Base-by-base conservation (phyloP, 2,329 filamentous ascomycete species). In the Aspergillus sergii region DNA sequence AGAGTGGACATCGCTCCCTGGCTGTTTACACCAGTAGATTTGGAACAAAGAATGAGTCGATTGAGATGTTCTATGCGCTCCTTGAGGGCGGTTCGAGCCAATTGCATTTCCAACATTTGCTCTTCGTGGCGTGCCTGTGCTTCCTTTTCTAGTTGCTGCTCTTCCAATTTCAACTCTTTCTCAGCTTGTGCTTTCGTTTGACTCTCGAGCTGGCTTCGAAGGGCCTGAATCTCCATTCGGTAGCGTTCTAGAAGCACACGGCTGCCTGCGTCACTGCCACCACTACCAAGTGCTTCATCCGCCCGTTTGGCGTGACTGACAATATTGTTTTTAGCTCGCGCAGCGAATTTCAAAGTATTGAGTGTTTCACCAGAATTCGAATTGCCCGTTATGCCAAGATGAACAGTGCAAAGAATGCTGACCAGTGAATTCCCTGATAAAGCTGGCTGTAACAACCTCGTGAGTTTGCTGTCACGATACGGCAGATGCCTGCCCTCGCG, bases 61-160 rank as follows among this genome's bases (percentile, higher is more conserved):
- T 98, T 99, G 54, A 99, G 84, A 78, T 99, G 95, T 75, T 97
- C 94, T 71, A 99, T 99, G 34, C 95, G 90, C 81, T 99, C 95
- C 77, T 98, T 99, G 60, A 99, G 82, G 0, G 95, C 95, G 0
- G 95, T 99, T 48, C 95, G 89, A 36, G 95, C 95, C 54, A 99
- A 86, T 76, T 99, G 95, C 92, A 99, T 98, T 79, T 99, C 95
- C 60, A 99, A 84, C 86, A 99, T 94, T 78, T 99, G 95, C 80
- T 98, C 95, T 75, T 97, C 94, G 70, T 97, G 95, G 45, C 93
- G 88, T 69, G 92, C 87, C 69, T 93, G 89, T 9, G 91, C 91
- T 78, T 97, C 92, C 70, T 90, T 88, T 75, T 95, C 88, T 69
- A 89, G 86, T 72, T 95, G 92, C 69, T 91, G 88, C 72, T 91